Evolutionary conservation across 495 filamentous ascomycete species (phyloP).

Genomic region (Trichoderma asperelloides): DNA sequence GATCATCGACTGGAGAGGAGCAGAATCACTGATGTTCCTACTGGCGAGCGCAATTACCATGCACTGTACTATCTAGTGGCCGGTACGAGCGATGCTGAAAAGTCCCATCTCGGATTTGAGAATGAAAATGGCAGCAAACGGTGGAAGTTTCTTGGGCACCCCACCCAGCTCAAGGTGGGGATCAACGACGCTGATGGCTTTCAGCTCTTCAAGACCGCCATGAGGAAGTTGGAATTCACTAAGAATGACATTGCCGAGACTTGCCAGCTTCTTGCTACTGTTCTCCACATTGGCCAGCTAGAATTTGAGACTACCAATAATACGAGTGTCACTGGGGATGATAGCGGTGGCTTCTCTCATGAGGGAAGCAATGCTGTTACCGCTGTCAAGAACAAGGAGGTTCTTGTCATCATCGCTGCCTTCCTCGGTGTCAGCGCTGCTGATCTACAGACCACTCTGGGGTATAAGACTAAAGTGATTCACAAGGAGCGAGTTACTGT

Average conservation of each 20-base stretch:
- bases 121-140: constrained; percentile 42
- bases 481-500: constrained; percentile 92
- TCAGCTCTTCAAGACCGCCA: constrained; percentile 92
- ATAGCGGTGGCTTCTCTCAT: constrained; percentile 92
- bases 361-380: constrained; percentile 84
- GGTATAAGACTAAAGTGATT: constrained; percentile 92
- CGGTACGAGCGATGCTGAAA: constrained; percentile 85
- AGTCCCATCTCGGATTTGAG: constrained; percentile 79
- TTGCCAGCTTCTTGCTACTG: constrained; percentile 83
- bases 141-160: constrained; percentile 94
- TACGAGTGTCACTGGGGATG: constrained; percentile 70
- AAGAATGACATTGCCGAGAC: constrained; percentile 90
- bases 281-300: constrained; percentile 90
- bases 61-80: constrained; percentile 90
- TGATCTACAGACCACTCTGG: constrained; percentile 77
- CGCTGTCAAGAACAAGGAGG: constrained; percentile 86
- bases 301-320: constrained; percentile 76
- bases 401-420: constrained; percentile 73
- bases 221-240: constrained; percentile 89
- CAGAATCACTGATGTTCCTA: constrained; percentile 81
- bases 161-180: constrained; percentile 90
- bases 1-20: constrained; percentile 89
- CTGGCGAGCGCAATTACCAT: constrained; percentile 94
- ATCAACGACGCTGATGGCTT: constrained; percentile 95
- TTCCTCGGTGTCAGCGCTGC: constrained; percentile 77